Evolutionary conservation across 371 early-diverging fungal species (phyloP).

Genomic region (Fennellomyces sp.): DNA sequence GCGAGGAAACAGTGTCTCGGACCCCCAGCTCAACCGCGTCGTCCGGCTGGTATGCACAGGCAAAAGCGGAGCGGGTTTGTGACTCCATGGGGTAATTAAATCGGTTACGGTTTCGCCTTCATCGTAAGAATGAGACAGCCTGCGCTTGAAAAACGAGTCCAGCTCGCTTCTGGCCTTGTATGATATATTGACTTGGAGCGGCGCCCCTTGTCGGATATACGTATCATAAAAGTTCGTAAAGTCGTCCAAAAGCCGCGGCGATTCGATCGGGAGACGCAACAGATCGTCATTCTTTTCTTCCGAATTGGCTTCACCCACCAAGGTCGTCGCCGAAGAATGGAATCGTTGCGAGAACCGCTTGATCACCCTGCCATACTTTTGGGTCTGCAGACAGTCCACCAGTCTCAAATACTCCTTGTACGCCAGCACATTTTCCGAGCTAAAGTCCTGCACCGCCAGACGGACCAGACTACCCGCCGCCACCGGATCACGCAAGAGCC

Average conservation of each 20-base stretch:
- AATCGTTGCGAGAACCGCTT: not conserved
- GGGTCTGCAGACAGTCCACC: constrained; percentile 5
- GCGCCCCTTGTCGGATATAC: constrained; percentile 32
- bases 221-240: constrained; percentile 36
- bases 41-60: not conserved
- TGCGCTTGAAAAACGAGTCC: constrained; percentile 6
- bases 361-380: constrained; percentile 1
- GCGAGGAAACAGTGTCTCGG: not conserved
- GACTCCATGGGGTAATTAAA: not conserved
- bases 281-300: not conserved
- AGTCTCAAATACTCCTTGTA: constrained; percentile 35
- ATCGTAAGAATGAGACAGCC: not conserved
- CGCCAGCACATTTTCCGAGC: constrained; percentile 42
- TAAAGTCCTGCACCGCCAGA: constrained; percentile 45
- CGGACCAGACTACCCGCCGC: constrained; percentile 23
- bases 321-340: not conserved
- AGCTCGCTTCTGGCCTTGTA: constrained; percentile 28
- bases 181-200: constrained; percentile 44
- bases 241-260: constrained; percentile 10
- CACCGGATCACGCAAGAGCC: constrained; percentile 18
- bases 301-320: not conserved
- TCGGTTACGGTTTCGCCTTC: not conserved
- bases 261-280: not conserved
- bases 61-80: not conserved
- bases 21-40: not conserved